A percentile compares a stretch with the other conserved stretches of the same genome.
Evolutionary conservation across 768 basidiomycete species (phyloP).

Genomic region (Rhizopogon rudus): DNA sequence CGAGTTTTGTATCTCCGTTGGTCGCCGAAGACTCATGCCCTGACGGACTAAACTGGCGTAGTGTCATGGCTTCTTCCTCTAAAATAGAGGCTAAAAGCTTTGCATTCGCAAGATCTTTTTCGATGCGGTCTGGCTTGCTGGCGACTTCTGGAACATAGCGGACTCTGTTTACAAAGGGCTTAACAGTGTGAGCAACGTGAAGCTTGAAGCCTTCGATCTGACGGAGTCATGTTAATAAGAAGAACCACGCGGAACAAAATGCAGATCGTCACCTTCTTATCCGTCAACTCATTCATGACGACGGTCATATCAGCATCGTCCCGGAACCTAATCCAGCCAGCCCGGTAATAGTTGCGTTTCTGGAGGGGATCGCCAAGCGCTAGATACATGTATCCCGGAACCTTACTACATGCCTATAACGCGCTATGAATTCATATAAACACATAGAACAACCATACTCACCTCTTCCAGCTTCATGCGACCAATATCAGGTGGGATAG

Average conservation of each 20-base stretch:
- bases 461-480: constrained; percentile 89
- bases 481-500: constrained; percentile 90
- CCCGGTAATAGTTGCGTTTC: constrained; percentile 91
- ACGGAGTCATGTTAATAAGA: constrained; percentile 4
- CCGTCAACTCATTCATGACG: constrained; percentile 70
- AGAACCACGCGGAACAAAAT: neutral
- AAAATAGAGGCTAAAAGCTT: constrained; percentile 67
- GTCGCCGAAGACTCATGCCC: constrained; percentile 13
- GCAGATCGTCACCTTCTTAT: constrained; percentile 65
- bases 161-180: constrained; percentile 72
- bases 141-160: constrained; percentile 82
- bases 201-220: constrained; percentile 95
- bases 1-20: constrained; percentile 22
- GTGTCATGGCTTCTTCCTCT: constrained; percentile 60
- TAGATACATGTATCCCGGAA: constrained; percentile 83
- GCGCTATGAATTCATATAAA: constrained; percentile 4
- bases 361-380: constrained; percentile 90
- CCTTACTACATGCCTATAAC: constrained; percentile 63
- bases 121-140: constrained; percentile 73
- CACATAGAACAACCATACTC: constrained; percentile 15
- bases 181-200: constrained; percentile 78
- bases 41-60: constrained; percentile 40
- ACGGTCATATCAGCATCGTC: constrained; percentile 79
- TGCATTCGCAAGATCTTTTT: constrained; percentile 75
- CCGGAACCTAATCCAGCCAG: constrained; percentile 86